Evolutionary conservation across 306 rosid genomes (phyloP).

Genomic region (Gynostemma pentaphyllum): DNA sequence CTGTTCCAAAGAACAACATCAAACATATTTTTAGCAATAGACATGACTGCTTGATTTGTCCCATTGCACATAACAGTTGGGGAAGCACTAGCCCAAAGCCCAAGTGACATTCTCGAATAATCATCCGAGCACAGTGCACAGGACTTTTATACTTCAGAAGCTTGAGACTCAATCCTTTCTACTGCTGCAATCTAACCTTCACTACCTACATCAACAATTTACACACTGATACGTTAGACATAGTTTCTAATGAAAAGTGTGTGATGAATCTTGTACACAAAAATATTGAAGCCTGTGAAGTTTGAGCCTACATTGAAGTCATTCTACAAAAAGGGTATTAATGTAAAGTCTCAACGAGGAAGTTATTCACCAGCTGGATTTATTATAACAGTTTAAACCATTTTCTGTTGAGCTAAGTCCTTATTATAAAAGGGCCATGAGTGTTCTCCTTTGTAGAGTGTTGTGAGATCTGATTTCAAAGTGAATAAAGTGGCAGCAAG

Average conservation of each 20-base stretch:
- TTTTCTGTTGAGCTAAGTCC: too few relatives aligned
- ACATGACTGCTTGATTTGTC: slow-evolving; percentile 92
- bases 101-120: slow-evolving; percentile 50
- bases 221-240: neutral
- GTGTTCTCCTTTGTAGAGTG: too few relatives aligned
- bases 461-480: too few relatives aligned
- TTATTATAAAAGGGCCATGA: too few relatives aligned
- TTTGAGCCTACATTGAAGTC: too few relatives aligned
- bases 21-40: slow-evolving; percentile 73
- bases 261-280: neutral
- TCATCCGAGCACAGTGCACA: slow-evolving; percentile 67
- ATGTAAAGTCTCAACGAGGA: too few relatives aligned
- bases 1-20: slow-evolving; percentile 85
- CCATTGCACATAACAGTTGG: slow-evolving; percentile 98
- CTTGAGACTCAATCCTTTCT: slow-evolving; percentile 66
- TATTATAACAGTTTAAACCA: too few relatives aligned
- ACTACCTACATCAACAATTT: slow-evolving; percentile 53
- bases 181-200: slow-evolving; percentile 87
- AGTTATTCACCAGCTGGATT: too few relatives aligned
- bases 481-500: too few relatives aligned
- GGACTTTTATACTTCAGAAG: slow-evolving; percentile 92
- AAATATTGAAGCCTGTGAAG: too few relatives aligned
- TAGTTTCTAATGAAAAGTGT: too few relatives aligned
- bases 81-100: slow-evolving; percentile 92
- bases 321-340: too few relatives aligned